Evolutionary conservation across 805 yeast species (phyloP).

Genomic region (Nakazawaea populi): DNA sequence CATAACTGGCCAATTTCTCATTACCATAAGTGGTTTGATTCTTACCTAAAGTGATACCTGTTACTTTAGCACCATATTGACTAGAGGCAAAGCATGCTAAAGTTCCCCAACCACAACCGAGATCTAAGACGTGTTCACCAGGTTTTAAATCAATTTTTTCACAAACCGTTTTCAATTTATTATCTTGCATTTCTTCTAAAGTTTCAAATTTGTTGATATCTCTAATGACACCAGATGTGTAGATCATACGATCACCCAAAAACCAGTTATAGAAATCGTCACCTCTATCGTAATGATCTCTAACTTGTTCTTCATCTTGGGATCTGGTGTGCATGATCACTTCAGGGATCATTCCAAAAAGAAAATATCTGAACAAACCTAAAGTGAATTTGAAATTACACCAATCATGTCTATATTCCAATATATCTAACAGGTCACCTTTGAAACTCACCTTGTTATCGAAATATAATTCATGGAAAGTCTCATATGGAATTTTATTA

Average conservation of each 20-base stretch:
- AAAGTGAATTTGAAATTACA: constrained; percentile 74
- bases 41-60: constrained; percentile 85
- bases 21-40: constrained; percentile 93
- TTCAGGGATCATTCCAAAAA: constrained; percentile 88
- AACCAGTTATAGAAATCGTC: constrained; percentile 94
- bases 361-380: constrained; percentile 70
- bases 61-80: constrained; percentile 77
- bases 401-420: constrained; percentile 93
- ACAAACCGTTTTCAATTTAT: constrained; percentile 81
- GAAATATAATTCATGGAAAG: constrained; percentile 84
- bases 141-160: constrained; percentile 71
- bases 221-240: constrained; percentile 78
- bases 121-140: constrained; percentile 74
- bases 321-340: constrained; percentile 87
- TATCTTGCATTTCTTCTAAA: constrained; percentile 79
- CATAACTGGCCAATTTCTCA: constrained; percentile 59
- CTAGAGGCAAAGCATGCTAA: constrained; percentile 79
- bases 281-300: constrained; percentile 94
- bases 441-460: constrained; percentile 79
- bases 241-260: constrained; percentile 90
- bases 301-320: constrained; percentile 94
- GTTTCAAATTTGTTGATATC: constrained; percentile 70
- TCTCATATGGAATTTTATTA: constrained; percentile 84
- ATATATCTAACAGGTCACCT: constrained; percentile 77
- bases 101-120: constrained; percentile 98